Base-by-base conservation (phyloP, 139 green algal species). In the Chlorella sp. region DNA sequence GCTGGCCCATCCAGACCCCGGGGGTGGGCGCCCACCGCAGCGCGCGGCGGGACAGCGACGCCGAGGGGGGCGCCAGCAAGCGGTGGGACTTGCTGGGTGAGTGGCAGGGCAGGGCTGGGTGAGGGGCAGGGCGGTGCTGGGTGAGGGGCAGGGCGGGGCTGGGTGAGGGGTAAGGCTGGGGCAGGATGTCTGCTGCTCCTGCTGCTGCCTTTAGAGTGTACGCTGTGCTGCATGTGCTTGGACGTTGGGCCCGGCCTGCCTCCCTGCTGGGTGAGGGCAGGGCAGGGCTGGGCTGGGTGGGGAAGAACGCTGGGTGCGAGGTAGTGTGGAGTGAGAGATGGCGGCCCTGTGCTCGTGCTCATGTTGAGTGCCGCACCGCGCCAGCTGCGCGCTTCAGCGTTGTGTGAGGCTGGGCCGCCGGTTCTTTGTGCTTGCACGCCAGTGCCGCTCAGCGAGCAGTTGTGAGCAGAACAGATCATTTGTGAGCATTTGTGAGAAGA, bases 11-110 rank as follows among this genome's bases (percentile, higher is more conserved):
- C 1, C 28, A 85, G 30, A 89, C 32, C 26, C 92, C 91, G 12
- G 89, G 85, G 0, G 85, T 81, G 85, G 86, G 81, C 26, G 53
- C 77, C 1, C 89, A 92, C 69, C 64, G 69, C 34, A 53, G 57
- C 0, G 73, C 71, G 3, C 40, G 66, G 2, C 91, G 86, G 24
- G 95, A 97, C 77, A 86, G n/a, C 5, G 92, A 96, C 48, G 77
- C 91, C 0, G 93, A 95, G 32, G 76, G 75, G 30, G 80, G 42
- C 22, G 82, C 64, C 68, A 81, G 89, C 69, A 87, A 92, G 40
- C 89, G 96, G 22, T 98, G 95, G 92, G 92, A 93, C 16, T 90
- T 97, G 68, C 91, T 98, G 32, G 96, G 88, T 90, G 79, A 26
- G 87, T 80, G 40, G 48, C 16, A 2, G 40, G 14, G 64, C 30